Evolutionary conservation across 306 rosid genomes (phyloP), one percentile per base, ranked within the genome.

Genomic region (Medicago ruthenica): DNA sequence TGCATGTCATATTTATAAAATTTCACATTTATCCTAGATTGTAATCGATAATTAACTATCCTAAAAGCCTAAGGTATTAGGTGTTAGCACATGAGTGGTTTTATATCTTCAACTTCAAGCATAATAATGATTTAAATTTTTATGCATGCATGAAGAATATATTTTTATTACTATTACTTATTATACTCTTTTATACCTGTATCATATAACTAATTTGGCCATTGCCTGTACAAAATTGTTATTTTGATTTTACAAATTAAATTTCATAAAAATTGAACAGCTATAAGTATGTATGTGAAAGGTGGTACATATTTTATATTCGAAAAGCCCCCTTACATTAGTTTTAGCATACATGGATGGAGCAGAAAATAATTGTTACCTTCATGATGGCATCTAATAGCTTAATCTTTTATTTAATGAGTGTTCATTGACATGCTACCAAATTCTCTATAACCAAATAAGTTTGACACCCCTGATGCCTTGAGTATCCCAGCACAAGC

Each of bases 31-130:
- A 57, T 13, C 78, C 36, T 15, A 45, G 61, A 61, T 31, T 13
- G 27, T 58, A 27, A 39, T 45, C 2, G 4, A 45, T 21, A 45
- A 16, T 61, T 13, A 42, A 45, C 41, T 73, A 44, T 27, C 55
- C 16, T 59, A 58, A 24, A 42, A 74, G 78, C 24, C 10, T 22
- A 60, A 58, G 65, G 22, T 74, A 27, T 61, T 58, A 24, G 61
- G 74, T 50, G n/a, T 16, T 22, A 70, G 73, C 73, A 21, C 41
- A 14, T 68, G 59, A 8, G 6, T 14, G 14, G 72, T 45, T 21
- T 42, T 13, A 42, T 67, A 44, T 67, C 39, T 67, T 44, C n/a
- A 44, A 14, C 13, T 34, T 44, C 17, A 51, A 7, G 59, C 22
- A 51, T 66, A 66, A 16, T 40, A 40, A 44, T 44, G 20, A 16